Percentiles rank a stretch among this genome's conserved stretches.
Conservation (phyloP, 2,329 filamentous ascomycete genomes). For the Aureobasidium lini region DNA sequence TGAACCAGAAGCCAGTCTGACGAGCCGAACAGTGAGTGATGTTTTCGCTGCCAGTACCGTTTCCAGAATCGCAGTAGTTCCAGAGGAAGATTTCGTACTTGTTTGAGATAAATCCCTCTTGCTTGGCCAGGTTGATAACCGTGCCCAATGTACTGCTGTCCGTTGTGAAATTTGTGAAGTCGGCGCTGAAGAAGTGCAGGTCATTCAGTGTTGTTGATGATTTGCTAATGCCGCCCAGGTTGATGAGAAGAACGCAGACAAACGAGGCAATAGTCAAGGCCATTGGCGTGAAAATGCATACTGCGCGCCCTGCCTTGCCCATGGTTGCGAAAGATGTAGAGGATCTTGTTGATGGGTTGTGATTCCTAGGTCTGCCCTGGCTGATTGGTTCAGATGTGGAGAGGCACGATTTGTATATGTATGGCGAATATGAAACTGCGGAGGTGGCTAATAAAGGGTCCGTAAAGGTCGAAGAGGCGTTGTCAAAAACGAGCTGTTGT, state of each 20-base stretch:
- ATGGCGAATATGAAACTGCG: constrained; percentile 1
- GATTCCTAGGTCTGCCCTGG: not conserved
- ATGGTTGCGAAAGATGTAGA: constrained; percentile 34
- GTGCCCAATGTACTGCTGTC: constrained; percentile 24
- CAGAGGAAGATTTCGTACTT: constrained; percentile 77
- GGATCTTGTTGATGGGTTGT: not conserved
- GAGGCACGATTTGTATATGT: not conserved
- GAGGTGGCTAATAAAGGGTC: constrained; percentile 8
- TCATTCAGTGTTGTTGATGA: constrained; percentile 39
- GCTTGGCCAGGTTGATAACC: constrained; percentile 32
- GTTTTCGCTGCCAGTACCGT: constrained; percentile 39
- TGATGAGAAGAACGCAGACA: constrained; percentile 56
- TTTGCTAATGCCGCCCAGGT: constrained; percentile 49
- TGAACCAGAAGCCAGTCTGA: constrained; percentile 68
- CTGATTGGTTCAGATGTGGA: not conserved
- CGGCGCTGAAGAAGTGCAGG: constrained; percentile 49
- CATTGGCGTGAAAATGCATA: constrained; percentile 85
- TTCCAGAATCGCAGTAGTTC: constrained; percentile 69
- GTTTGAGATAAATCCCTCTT: constrained; percentile 51
- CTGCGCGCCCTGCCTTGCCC: constrained; percentile 68
- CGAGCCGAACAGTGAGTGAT: constrained; percentile 49
- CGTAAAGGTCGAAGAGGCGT: not conserved
- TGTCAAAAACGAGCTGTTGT: not conserved
- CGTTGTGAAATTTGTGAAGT: constrained; percentile 30
- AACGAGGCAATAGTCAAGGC: constrained; percentile 70